Conservation (phyloP, 805 yeast genomes). For the Dipodascus albidus region DNA sequence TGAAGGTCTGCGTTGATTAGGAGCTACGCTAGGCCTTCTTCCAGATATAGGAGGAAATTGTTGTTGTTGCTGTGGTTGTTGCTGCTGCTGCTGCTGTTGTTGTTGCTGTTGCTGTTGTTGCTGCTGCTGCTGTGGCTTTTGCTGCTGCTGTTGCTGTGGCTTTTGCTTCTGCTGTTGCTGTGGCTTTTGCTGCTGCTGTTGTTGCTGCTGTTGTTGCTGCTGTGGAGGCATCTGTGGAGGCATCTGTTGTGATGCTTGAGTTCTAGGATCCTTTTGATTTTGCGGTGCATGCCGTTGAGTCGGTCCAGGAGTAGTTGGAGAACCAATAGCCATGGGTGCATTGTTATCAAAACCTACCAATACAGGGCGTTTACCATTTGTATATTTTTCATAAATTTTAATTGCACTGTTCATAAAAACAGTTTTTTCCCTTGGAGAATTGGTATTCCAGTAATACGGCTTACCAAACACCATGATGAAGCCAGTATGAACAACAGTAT, state of each 20-base stretch:
- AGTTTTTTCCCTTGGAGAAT: conserved; percentile 43
- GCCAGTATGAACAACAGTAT: conserved; percentile 24
- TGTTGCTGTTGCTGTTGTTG: background rate
- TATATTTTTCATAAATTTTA: conserved; percentile 42
- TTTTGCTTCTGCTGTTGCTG: too few relatives aligned
- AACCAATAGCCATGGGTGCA: conserved; percentile 1
- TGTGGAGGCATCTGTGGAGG: conserved; percentile 1
- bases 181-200: conserved; percentile 3
- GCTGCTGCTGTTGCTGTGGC: background rate
- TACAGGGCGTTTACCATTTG: conserved; percentile 43
- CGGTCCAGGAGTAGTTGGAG: background rate
- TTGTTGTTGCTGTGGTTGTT: too few relatives aligned
- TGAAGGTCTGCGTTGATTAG: conserved; percentile 3
- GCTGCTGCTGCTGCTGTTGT: conserved; percentile 2
- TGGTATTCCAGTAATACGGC: conserved; percentile 74
- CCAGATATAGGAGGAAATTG: conserved; percentile 6
- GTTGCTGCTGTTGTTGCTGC: background rate
- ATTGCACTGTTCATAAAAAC: conserved; percentile 45
- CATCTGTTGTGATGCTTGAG: background rate
- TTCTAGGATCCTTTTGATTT: too few relatives aligned
- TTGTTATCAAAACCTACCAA: conserved; percentile 42
- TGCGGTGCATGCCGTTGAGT: conserved; percentile 2
- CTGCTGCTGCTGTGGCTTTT: conserved; percentile 1
- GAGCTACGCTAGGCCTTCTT: conserved; percentile 3
- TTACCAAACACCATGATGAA: conserved; percentile 54